These are phyloP conservation scores for Stenocarpella maydis DNA, from an alignment of 2,329 filamentous ascomycete species.

Conservation along the genomic window DNA sequence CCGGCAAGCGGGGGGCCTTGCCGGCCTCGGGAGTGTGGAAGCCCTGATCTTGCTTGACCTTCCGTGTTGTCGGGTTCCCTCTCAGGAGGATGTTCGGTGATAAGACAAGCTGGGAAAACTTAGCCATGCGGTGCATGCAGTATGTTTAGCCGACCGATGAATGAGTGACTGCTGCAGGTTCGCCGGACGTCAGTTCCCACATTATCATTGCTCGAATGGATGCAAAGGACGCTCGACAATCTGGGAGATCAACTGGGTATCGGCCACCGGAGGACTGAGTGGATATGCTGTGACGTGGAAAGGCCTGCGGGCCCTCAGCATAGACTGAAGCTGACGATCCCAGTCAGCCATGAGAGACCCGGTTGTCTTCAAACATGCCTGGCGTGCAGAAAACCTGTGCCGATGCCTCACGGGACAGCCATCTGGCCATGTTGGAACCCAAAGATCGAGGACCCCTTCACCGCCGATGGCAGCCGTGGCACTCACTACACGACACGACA, in stretches of 20 bases:
- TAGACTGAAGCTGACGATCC: constrained; percentile 8
- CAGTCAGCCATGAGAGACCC: not conserved
- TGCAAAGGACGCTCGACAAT: not conserved
- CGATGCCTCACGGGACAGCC: constrained; percentile 1
- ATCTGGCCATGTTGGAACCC: constrained; percentile 13
- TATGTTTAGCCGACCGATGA: not conserved
- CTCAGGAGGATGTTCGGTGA: not conserved
- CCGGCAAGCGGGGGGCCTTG: not conserved
- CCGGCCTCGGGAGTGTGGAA: not conserved
- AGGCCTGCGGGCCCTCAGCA: not conserved
- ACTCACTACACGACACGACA: not conserved
- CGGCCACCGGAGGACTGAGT: not conserved
- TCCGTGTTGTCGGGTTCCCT: not conserved
- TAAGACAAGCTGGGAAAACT: not conserved
- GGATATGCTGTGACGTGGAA: constrained; percentile 18
- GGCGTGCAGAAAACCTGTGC: constrained; percentile 3
- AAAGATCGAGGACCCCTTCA: constrained; percentile 5
- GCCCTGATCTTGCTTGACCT: constrained; percentile 3
- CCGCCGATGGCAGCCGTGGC: not conserved
- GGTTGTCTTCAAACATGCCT: not conserved
- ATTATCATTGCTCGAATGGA: not conserved
- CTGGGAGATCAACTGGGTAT: constrained; percentile 3
- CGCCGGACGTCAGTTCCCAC: not conserved
- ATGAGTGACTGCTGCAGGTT: not conserved
- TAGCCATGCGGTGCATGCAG: too few relatives aligned